Percentiles rank a stretch among this genome's conserved stretches.
Evolutionary conservation across 2,329 filamentous ascomycete species (phyloP).

Genomic region (Lecanicillium sp.): DNA sequence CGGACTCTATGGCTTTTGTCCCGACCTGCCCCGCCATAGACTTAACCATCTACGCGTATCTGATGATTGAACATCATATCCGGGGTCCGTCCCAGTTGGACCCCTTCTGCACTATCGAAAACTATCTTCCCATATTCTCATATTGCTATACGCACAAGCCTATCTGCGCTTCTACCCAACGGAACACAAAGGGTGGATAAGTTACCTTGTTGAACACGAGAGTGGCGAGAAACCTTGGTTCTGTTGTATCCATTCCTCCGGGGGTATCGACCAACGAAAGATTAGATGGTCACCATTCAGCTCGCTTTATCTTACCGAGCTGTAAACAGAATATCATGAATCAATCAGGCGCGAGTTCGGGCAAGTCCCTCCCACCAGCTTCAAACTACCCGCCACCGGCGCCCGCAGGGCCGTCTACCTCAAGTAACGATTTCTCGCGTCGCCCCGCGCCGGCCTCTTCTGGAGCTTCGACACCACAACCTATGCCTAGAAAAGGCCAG

Average conservation of each 20-base stretch:
- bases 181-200: too few species aligned
- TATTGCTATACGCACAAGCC: too few species aligned
- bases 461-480: conserved; percentile 19
- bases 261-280: conserved; percentile 12
- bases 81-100: conserved; percentile 22
- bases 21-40: conserved; percentile 9
- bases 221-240: too few species aligned
- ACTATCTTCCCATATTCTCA: too few species aligned
- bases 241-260: conserved; percentile 7
- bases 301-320: conserved; percentile 3
- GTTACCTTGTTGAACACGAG: too few species aligned
- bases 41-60: conserved; percentile 14
- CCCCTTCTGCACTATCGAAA: conserved; percentile 12
- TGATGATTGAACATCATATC: not conserved
- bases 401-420: conserved; percentile 32
- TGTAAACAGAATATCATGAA: conserved; percentile 20
- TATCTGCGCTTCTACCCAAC: too few species aligned
- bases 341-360: conserved; percentile 24
- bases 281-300: conserved; percentile 10
- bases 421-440: conserved; percentile 42
- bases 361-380: conserved; percentile 43
- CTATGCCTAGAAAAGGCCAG: conserved; percentile 66
- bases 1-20: conserved; percentile 4
- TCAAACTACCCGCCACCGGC: conserved; percentile 31
- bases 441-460: conserved; percentile 33